These are phyloP conservation scores for Fennellomyces sp. DNA, from an alignment of 371 early-diverging fungal genomes.

Conservation along the genomic window DNA sequence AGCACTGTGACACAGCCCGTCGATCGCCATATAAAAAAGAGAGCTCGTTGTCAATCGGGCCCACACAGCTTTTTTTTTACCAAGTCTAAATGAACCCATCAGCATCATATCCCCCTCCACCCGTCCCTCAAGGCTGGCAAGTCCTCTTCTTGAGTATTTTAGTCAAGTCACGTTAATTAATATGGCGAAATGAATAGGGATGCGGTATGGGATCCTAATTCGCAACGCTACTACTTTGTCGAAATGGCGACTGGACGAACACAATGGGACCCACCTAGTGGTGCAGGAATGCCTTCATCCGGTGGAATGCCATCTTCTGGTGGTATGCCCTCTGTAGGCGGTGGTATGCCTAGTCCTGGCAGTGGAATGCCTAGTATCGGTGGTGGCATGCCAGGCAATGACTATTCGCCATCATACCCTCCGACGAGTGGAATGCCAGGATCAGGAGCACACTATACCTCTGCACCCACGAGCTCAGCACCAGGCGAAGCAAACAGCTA, in stretches of 20 bases:
- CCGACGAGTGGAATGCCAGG: background rate
- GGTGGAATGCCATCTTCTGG: background rate
- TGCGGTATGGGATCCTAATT: conserved; percentile 40
- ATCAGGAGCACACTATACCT: background rate
- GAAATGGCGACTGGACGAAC: conserved; percentile 38
- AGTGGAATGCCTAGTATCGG: too few relatives aligned
- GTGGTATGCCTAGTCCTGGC: too few relatives aligned
- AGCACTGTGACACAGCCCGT: background rate
- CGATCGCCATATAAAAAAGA: background rate
- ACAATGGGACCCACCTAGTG: conserved; percentile 43
- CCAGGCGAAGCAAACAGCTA: conserved; percentile 32
- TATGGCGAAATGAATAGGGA: conserved; percentile 18
- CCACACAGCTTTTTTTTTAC: too few relatives aligned
- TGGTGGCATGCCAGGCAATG: conserved; percentile 1
- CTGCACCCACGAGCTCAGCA: background rate
- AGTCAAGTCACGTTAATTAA: background rate
- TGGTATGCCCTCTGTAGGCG: too few relatives aligned
- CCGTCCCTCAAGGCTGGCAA: background rate
- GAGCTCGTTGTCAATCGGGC: too few relatives aligned
- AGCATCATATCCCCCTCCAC: background rate
- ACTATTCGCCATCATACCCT: background rate
- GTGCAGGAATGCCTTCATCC: conserved; percentile 5
- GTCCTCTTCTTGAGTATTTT: background rate
- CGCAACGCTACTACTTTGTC: conserved; percentile 40
- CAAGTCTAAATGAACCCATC: background rate